Evolutionary conservation across 306 rosid genomes (phyloP).

Genomic region (Castanea crenata): DNA sequence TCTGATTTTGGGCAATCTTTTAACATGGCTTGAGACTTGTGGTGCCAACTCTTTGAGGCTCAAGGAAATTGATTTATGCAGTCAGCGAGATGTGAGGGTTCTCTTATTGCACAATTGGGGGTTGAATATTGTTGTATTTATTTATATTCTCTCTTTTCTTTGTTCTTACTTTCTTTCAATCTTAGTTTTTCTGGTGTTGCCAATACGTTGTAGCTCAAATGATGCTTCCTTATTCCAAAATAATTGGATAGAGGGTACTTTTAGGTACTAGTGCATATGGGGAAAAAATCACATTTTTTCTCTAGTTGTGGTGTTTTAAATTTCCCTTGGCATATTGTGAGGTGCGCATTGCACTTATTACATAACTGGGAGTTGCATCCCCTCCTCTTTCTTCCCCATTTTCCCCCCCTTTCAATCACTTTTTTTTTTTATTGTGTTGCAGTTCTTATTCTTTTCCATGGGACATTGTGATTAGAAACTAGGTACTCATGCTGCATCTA

Average conservation of each 20-base stretch:
- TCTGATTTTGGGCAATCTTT: constrained; percentile 12
- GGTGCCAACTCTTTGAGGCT: background rate
- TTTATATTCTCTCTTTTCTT: background rate
- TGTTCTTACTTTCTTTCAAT: background rate
- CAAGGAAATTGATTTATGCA: background rate
- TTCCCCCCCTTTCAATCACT: background rate
- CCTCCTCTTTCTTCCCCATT: background rate
- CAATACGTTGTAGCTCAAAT: too few species aligned
- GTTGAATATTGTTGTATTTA: background rate
- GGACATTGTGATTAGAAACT: background rate
- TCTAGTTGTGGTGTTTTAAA: background rate
- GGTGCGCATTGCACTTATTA: background rate
- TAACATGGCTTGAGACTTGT: background rate
- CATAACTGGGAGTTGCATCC: background rate
- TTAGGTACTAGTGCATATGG: too few species aligned
- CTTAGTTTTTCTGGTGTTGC: background rate
- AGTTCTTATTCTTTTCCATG: background rate
- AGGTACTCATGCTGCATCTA: background rate
- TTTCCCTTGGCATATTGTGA: background rate
- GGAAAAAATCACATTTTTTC: background rate
- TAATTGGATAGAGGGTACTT: too few species aligned
- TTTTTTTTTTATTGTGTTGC: background rate
- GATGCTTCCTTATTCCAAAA: too few species aligned
- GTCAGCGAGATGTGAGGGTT: background rate
- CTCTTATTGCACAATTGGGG: background rate